Evolutionary conservation across 495 filamentous ascomycete genomes (phyloP), one percentile per base, ranked within the genome.

Genomic region (Durotheca rogersii): DNA sequence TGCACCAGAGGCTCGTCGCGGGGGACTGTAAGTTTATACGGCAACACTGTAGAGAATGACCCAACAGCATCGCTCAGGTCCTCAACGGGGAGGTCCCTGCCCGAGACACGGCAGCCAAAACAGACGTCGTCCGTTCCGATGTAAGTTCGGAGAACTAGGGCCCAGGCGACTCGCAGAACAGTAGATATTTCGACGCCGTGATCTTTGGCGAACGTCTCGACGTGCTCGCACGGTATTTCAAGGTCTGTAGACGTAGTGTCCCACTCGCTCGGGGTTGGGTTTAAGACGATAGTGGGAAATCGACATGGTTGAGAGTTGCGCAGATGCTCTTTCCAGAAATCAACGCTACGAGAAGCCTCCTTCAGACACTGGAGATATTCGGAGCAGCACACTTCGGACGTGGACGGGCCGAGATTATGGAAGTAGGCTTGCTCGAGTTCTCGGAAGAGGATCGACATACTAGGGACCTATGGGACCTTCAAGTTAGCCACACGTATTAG

Each of bases 131-230:
- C 61, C 6, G 51, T 62, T 4, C 72, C 69, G 0, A 67, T 66
- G 36, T 70, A 77, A 36, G 65, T 69, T n/a, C 72, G 65, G 6
- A 77, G 51, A 6, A 75, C 41, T 17, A 77, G 60, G 3, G 60
- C 66, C 73, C 73, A 77, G 1, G 73, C 73, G n/a, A 74, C 66
- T n/a, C 66, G 66, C n/a, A 77, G 58, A 19, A 77, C 42, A 1
- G 66, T 58, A 3, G 64, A 70, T 14, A 61, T 48, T 0, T 63
- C 58, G 0, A 69, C 64, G 10, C 62, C 60, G 29, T 70, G 59
- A 3, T 60, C 58, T 2, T 58, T 53, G 7, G 67, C 55, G 17
- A 77, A 74, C 4, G 54, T 47, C 2, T 66, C 62, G 0, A 77
- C 49, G 1, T 62, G 64, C 36, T 68, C 60, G 10, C 48, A 63